Percentiles rank a stretch among this genome's conserved stretches.
phyloP scores from a whole-genome alignment of 1,284 basidiomycete genomes.

The Retiboletus flavoniger region DNA sequence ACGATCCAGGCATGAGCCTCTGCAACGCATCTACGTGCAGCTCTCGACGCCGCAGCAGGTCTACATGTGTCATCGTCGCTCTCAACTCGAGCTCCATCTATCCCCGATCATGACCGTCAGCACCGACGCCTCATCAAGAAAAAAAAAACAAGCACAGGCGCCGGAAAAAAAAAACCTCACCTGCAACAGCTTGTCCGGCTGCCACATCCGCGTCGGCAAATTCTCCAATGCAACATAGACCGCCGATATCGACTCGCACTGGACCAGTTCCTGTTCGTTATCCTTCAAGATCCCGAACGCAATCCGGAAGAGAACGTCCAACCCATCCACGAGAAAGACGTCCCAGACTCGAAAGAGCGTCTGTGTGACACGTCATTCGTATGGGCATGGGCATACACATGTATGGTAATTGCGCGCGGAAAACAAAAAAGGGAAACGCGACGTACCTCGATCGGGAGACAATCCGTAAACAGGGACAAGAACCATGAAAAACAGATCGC shows the following conservation, averaged over 20 bases:
- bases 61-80: no score
- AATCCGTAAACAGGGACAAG: slow-evolving; percentile 93
- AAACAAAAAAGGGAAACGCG: slow-evolving; percentile 26
- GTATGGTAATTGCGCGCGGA: no score
- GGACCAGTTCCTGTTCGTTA: slow-evolving; percentile 81
- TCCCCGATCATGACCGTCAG: no score
- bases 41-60: no score
- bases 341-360: slow-evolving; percentile 93
- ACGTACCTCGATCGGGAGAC: slow-evolving; percentile 86
- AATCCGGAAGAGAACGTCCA: slow-evolving; percentile 89
- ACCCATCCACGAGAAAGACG: slow-evolving; percentile 91
- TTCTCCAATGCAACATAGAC: slow-evolving; percentile 77
- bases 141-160: not conserved
- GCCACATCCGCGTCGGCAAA: slow-evolving; percentile 89
- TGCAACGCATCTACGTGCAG: no score
- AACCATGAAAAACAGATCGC: slow-evolving; percentile 99
- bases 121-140: no score
- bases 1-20: no score
- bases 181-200: slow-evolving; percentile 85
- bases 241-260: slow-evolving; percentile 79
- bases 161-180: no score
- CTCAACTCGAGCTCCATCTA: no score
- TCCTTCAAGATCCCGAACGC: slow-evolving; percentile 84
- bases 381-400: no score
- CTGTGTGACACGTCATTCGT: slow-evolving; percentile 42